A percentile compares a stretch with the other conserved stretches of the same genome.
phyloP scores from a whole-genome alignment of 768 basidiomycete genomes.

The Boletus sp. region DNA sequence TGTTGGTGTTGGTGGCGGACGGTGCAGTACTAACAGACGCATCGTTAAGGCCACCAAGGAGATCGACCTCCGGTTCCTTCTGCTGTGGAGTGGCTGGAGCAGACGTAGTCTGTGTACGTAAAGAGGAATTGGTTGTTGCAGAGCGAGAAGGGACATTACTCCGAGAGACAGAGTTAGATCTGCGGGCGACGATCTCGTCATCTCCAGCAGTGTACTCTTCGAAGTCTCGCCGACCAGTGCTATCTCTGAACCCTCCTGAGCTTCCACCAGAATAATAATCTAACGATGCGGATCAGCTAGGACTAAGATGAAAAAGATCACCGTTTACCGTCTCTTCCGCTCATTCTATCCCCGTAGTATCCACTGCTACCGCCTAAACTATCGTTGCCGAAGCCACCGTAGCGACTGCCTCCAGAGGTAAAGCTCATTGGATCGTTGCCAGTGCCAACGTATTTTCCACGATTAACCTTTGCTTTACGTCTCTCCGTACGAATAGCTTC shows the following conservation, averaged over 20 bases:
- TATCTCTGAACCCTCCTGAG: constrained; percentile 61
- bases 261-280: constrained; percentile 41
- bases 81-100: constrained; percentile 33
- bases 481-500: constrained; percentile 87
- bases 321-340: constrained; percentile 38
- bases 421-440: constrained; percentile 81
- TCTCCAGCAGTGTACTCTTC: constrained; percentile 98
- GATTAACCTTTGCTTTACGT: constrained; percentile 88
- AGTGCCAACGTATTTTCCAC: constrained; percentile 82
- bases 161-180: constrained; percentile 37
- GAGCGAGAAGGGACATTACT: constrained; percentile 29
- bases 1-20: constrained; percentile 5
- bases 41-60: constrained; percentile 76
- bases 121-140: constrained; percentile 39
- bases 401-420: constrained; percentile 51
- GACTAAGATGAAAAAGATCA: neutral
- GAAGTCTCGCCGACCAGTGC: constrained; percentile 53
- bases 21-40: constrained; percentile 36
- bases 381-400: constrained; percentile 71
- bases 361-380: constrained; percentile 34
- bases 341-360: constrained; percentile 44
- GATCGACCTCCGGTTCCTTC: constrained; percentile 58
- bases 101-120: constrained; percentile 30
- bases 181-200: constrained; percentile 58
- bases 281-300: constrained; percentile 17